These are phyloP conservation scores for Haematococcus sp. DNA, from an alignment of 139 green algal species.

Conservation along the genomic window DNA sequence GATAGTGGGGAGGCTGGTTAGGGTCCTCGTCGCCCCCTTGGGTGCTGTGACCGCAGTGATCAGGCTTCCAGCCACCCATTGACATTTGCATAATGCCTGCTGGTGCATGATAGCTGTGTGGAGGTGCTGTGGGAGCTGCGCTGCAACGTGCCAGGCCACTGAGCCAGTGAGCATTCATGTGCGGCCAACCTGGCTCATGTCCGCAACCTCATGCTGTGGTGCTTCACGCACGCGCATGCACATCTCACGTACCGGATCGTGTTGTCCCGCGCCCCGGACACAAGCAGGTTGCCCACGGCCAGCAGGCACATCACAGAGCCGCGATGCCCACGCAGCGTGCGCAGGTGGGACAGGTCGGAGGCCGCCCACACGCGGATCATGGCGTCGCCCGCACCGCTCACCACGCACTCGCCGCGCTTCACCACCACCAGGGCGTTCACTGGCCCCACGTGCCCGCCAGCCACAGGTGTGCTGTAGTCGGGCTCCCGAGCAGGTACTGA, in stretches of 20 bases:
- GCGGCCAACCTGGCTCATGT: no score
- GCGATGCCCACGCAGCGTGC: constrained; percentile 73
- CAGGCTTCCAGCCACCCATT: no score
- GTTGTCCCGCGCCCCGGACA: constrained; percentile 82
- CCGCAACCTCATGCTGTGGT: no score
- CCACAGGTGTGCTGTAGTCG: constrained; percentile 15
- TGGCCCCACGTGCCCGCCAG: constrained; percentile 35
- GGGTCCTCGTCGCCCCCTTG: no score
- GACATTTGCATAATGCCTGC: no score
- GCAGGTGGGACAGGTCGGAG: constrained; percentile 50
- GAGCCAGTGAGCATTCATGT: no score
- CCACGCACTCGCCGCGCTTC: neutral
- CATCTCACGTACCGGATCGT: constrained; percentile 70
- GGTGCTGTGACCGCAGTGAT: no score
- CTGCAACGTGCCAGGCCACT: no score
- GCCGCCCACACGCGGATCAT: constrained; percentile 60
- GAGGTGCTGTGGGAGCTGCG: no score
- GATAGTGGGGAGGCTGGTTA: neutral
- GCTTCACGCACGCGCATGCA: no score
- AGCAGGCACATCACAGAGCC: constrained; percentile 83
- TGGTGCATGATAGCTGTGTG: no score
- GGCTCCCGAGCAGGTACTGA: neutral
- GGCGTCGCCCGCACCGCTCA: constrained; percentile 46
- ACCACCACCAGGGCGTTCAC: constrained; percentile 63
- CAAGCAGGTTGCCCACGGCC: constrained; percentile 58